Base-by-base conservation (phyloP, 2,329 filamentous ascomycete genomes). In the Penicillium sp. region DNA sequence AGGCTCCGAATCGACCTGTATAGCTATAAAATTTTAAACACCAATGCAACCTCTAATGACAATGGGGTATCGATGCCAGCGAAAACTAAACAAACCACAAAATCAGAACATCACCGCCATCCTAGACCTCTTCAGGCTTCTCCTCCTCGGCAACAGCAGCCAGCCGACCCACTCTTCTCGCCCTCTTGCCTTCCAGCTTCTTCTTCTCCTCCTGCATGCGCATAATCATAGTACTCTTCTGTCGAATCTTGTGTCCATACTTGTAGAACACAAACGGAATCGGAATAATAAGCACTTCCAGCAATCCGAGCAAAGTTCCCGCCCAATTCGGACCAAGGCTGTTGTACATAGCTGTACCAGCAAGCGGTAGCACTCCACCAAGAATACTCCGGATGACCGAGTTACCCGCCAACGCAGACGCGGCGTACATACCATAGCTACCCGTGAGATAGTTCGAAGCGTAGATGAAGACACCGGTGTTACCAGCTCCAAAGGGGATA, bases 381-480 rank as follows among this genome's bases (percentile, higher is more conserved):
- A 93, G 80, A 7, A 89, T 71, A 55, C 85, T 88, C 33, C 92
- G 80, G 16, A 91, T 80, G 2, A 96, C 88, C 0, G 89, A 85
- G 65, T 95, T 96, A 0, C 90, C 89, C 0, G 91, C 91, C 33
- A 96, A 79, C 0, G 92, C 91, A 3, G 86, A 90, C 0, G 92
- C 91, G 1, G 91, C 87, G 69, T 92, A 96, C 64, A 95, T 89
- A 4, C 88, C 88, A 65, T 96, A 96, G 7, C 87, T 85, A 48
- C 88, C 83, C 0, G 91, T 90, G 3, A 96, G 78, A 70, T 96
- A 96, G 67, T 92, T 95, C 6, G 83, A 85, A 0, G 88, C 85
- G 68, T 96, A 95, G 68, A 96, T 93, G 77, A 96, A 96, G 37
- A 90, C 86, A 3, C 87, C 81, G 9, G 85, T 87, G 67, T 93